These are phyloP conservation scores for Globisporangium takayamanum DNA, from an alignment of 352 stramenopile species.

Conservation along the genomic window DNA sequence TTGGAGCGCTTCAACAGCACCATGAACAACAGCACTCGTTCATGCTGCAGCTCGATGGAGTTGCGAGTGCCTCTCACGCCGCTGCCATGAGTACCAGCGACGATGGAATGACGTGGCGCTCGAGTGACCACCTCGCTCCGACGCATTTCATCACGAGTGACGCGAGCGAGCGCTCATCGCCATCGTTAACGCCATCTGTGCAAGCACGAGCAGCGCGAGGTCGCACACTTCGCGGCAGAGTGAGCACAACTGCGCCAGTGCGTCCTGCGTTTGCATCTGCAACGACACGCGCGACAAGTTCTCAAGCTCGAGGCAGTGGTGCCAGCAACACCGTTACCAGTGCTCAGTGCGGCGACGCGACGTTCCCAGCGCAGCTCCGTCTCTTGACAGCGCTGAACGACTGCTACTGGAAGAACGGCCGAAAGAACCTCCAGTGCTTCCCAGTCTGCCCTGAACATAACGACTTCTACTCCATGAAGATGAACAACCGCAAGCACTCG, in stretches of 20 bases:
- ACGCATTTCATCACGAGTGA: slow-evolving; percentile 3
- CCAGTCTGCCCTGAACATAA: slow-evolving; percentile 79
- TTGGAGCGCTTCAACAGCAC: too few relatives aligned
- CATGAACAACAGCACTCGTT: too few relatives aligned
- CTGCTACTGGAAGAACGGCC: slow-evolving; percentile 88
- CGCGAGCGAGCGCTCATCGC: background rate
- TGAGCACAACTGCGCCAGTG: background rate
- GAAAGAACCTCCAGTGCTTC: slow-evolving; percentile 89
- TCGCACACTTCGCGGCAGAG: background rate
- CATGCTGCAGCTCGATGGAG: slow-evolving; percentile 1
- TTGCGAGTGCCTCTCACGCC: background rate
- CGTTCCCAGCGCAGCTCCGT: slow-evolving; percentile 16
- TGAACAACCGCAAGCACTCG: slow-evolving; percentile 85
- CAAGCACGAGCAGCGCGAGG: background rate
- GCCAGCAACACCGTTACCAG: background rate
- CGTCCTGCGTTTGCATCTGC: too few relatives aligned
- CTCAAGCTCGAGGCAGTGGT: background rate
- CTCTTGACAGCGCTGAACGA: slow-evolving; percentile 55
- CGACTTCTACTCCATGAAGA: slow-evolving; percentile 89
- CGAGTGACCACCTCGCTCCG: slow-evolving; percentile 1
- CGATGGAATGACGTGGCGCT: background rate
- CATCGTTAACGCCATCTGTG: background rate
- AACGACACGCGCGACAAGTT: background rate
- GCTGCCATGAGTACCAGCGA: background rate
- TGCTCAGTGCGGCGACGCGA: background rate